These are phyloP conservation scores for Eremochloa ophiuroides DNA, from an alignment of 176 grass and related monocot species.

Conservation along the genomic window DNA sequence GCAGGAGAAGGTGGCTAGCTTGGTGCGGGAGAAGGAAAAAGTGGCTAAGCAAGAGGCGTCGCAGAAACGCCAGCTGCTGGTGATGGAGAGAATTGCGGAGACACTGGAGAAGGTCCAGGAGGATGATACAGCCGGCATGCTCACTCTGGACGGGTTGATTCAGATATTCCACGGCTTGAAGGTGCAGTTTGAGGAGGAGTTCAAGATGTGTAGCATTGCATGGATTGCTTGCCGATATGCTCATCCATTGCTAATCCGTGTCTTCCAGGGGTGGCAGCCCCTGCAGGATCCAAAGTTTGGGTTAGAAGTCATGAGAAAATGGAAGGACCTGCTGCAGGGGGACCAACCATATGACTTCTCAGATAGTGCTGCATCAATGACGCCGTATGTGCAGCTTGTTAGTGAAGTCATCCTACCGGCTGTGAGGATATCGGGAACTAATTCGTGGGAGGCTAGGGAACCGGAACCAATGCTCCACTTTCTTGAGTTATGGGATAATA, in stretches of 20 bases:
- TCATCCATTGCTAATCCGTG: conserved; percentile 47
- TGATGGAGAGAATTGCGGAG: conserved; percentile 61
- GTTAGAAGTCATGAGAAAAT: conserved; percentile 60
- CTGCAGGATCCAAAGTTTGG: conserved; percentile 63
- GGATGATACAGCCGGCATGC: conserved; percentile 45
- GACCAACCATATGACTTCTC: conserved; percentile 70
- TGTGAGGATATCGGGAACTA: conserved; percentile 71
- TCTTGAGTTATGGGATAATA: conserved; percentile 61
- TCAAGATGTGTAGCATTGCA: conserved; percentile 73
- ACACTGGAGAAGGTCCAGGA: conserved; percentile 53
- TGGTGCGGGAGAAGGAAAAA: conserved; percentile 64
- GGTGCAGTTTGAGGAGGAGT: conserved; percentile 50
- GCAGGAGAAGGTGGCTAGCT: conserved; percentile 57
- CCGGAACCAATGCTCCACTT: conserved; percentile 86
- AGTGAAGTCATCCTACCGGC: conserved; percentile 73
- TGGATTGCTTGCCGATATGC: conserved; percentile 68
- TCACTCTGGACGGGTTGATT: conserved; percentile 56
- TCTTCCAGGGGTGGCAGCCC: conserved; percentile 88
- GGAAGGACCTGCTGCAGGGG: conserved; percentile 70
- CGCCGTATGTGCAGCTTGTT: conserved; percentile 76
- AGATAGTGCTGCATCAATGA: conserved; percentile 40
- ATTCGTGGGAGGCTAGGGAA: conserved; percentile 82
- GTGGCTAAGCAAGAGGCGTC: conserved; percentile 51
- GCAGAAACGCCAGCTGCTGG: conserved; percentile 55
- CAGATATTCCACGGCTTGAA: conserved; percentile 60